Percentiles rank a stretch among this genome's conserved stretches.
Evolutionary conservation across 176 grass and related monocot species (phyloP).

Genomic region (Aegilops tauschii): DNA sequence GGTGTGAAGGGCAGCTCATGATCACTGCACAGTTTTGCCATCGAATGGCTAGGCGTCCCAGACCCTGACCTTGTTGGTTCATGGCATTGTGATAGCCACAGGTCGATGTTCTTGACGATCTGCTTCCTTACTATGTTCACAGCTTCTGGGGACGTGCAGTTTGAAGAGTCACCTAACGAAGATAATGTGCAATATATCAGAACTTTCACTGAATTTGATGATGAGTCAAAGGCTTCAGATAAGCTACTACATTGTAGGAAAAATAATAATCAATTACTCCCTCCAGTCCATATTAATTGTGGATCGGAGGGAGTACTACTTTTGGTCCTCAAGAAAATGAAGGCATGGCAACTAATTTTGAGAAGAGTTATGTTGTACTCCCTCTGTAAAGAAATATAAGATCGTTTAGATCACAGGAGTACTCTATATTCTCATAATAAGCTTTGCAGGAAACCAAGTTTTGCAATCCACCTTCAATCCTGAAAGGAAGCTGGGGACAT

Average conservation of each 20-base stretch:
- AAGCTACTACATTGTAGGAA: conserved; percentile 1
- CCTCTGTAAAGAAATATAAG: no score
- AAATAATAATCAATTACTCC: neutral
- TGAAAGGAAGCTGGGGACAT: conserved; percentile 77
- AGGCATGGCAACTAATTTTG: neutral
- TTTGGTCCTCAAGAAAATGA: neutral
- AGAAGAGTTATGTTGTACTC: neutral
- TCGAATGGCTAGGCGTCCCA: neutral
- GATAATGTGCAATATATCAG: conserved; percentile 12
- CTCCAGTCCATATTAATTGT: no score
- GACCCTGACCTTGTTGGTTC: conserved; percentile 28
- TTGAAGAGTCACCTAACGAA: conserved; percentile 64
- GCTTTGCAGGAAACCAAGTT: neutral
- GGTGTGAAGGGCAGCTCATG: neutral
- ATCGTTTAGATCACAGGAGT: no score
- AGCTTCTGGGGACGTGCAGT: conserved; percentile 65
- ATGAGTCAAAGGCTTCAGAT: neutral
- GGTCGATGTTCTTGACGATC: conserved; percentile 64
- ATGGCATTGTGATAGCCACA: conserved; percentile 83
- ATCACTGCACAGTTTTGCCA: neutral
- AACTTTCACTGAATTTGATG: neutral
- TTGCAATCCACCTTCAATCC: conserved; percentile 62
- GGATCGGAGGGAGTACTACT: neutral
- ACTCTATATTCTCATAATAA: neutral
- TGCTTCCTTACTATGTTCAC: conserved; percentile 66